These are phyloP conservation scores for Gymnopilus junonius DNA, from an alignment of 768 basidiomycete species.

Conservation along the genomic window DNA sequence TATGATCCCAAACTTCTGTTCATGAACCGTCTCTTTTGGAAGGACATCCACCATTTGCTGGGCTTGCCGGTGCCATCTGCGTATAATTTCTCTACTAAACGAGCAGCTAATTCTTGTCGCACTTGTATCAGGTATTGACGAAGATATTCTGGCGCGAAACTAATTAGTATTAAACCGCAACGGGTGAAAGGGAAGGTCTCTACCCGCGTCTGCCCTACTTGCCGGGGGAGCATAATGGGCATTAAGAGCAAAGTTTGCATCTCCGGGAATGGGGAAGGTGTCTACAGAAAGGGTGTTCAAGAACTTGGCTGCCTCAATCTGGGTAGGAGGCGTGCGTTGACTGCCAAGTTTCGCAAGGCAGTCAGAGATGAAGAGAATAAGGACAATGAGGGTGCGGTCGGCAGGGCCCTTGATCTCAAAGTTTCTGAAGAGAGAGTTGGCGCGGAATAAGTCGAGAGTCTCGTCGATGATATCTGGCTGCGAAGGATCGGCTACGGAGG, in stretches of 20 bases:
- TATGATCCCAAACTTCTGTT: slow-evolving; percentile 83
- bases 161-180: slow-evolving; percentile 12
- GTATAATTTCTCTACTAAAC: slow-evolving; percentile 88
- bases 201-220: slow-evolving; percentile 82
- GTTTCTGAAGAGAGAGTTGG: slow-evolving; percentile 98
- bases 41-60: slow-evolving; percentile 99
- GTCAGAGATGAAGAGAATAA: slow-evolving; percentile 97
- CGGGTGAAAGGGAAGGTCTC: slow-evolving; percentile 10
- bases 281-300: slow-evolving; percentile 95
- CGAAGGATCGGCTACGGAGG: slow-evolving; percentile 69
- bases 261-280: slow-evolving; percentile 92
- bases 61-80: slow-evolving; percentile 93
- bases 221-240: slow-evolving; percentile 85
- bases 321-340: slow-evolving; percentile 66
- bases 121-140: slow-evolving; percentile 92
- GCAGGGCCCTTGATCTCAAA: slow-evolving; percentile 99
- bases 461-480: slow-evolving; percentile 94
- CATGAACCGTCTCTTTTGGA: slow-evolving; percentile 98
- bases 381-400: slow-evolving; percentile 93
- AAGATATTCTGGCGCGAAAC: slow-evolving; percentile 69
- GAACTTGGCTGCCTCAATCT: slow-evolving; percentile 85
- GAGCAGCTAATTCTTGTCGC: slow-evolving; percentile 87
- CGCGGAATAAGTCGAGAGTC: slow-evolving; percentile 94
- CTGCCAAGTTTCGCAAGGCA: slow-evolving; percentile 90
- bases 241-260: slow-evolving; percentile 93